Conservation (phyloP, 2,329 filamentous ascomycete species). For the Cladosporium velox region DNA sequence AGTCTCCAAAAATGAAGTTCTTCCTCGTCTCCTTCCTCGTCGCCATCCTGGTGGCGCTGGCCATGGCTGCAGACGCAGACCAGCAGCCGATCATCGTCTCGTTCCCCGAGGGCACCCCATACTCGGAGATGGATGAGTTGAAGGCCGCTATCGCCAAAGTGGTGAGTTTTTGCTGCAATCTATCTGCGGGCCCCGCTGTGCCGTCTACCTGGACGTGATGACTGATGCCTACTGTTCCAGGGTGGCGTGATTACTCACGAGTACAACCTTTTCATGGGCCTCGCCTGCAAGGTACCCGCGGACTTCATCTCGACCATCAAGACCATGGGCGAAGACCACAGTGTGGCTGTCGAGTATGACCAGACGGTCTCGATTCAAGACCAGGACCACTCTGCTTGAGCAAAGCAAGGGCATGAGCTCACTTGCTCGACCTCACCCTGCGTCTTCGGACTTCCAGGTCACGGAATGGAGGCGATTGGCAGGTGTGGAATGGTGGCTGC, state of each 20-base stretch:
- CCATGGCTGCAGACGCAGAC: slow-evolving; percentile 57
- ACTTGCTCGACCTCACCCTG: slow-evolving; percentile 9
- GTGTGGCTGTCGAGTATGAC: slow-evolving; percentile 75
- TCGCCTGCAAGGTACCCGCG: slow-evolving; percentile 62
- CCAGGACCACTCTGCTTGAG: neutral
- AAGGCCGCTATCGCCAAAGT: slow-evolving; percentile 69
- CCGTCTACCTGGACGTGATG: neutral
- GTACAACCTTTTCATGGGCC: slow-evolving; percentile 24
- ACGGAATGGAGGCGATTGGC: slow-evolving; percentile 14
- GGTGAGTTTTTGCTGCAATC: slow-evolving; percentile 43
- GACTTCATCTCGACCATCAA: slow-evolving; percentile 69
- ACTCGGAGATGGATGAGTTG: slow-evolving; percentile 67
- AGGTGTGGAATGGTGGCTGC: slow-evolving; percentile 11
- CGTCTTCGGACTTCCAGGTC: slow-evolving; percentile 14
- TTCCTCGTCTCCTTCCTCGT: slow-evolving; percentile 28
- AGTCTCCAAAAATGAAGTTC: slow-evolving; percentile 34
- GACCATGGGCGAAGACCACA: slow-evolving; percentile 61
- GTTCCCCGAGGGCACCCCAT: slow-evolving; percentile 67
- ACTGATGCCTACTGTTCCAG: slow-evolving; percentile 35
- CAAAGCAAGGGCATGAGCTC: slow-evolving; percentile 4
- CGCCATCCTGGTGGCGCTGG: slow-evolving; percentile 56
- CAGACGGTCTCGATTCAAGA: slow-evolving; percentile 54
- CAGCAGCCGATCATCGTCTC: slow-evolving; percentile 77
- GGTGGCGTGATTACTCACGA: slow-evolving; percentile 78
- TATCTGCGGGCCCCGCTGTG: neutral